phyloP scores from a whole-genome alignment of 768 basidiomycete genomes.

The Pseudohyphozyma bogoriensis region DNA sequence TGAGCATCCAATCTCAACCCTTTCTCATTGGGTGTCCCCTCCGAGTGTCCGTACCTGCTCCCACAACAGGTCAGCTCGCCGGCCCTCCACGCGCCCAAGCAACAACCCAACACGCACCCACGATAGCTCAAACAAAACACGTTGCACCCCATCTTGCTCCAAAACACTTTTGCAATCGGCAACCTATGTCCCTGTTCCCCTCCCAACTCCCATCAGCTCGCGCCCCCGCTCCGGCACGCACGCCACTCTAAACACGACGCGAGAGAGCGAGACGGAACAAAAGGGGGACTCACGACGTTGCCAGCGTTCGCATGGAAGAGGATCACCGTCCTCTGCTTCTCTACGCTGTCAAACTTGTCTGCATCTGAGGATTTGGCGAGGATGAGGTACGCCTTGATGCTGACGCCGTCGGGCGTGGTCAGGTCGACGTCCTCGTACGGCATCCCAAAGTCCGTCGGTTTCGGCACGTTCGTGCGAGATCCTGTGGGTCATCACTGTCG shows the following conservation, averaged over 20 bases:
- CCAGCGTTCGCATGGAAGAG: slow-evolving; percentile 75
- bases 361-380: too few species aligned
- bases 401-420: slow-evolving; percentile 59
- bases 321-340: slow-evolving; percentile 58
- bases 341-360: too few species aligned
- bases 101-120: slow-evolving; percentile 67
- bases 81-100: neutral
- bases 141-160: slow-evolving; percentile 73
- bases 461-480: slow-evolving; percentile 64
- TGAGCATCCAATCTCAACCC: slow-evolving; percentile 69
- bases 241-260: neutral
- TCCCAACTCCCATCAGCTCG: neutral
- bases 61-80: slow-evolving; percentile 6
- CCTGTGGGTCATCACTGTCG: slow-evolving; percentile 44
- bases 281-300: slow-evolving; percentile 35
- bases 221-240: neutral
- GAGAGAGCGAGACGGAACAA: neutral
- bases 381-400: slow-evolving; percentile 67
- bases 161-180: slow-evolving; percentile 76
- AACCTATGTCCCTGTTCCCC: slow-evolving; percentile 71
- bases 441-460: slow-evolving; percentile 58
- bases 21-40: slow-evolving; percentile 53
- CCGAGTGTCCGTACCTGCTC: slow-evolving; percentile 76
- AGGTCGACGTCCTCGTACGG: slow-evolving; percentile 62
- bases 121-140: slow-evolving; percentile 89